Percentiles rank a stretch among this genome's conserved stretches.
Evolutionary conservation across 2,329 filamentous ascomycete species (phyloP).

Genomic region (Fusarium sp.): DNA sequence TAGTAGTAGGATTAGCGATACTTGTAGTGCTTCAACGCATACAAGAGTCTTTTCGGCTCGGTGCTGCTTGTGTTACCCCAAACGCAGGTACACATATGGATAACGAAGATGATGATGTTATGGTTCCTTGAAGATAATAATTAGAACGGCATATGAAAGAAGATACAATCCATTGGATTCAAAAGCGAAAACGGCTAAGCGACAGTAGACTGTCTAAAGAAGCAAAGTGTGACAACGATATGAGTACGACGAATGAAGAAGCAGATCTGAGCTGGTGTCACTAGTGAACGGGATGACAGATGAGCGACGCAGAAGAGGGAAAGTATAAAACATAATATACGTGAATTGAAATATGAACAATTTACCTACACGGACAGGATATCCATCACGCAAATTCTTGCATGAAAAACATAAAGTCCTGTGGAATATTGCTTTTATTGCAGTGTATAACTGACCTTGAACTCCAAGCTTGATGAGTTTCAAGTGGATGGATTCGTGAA

Average conservation of each 20-base stretch:
- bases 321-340: too few relatives aligned
- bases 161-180: neutral
- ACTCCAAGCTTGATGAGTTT: neutral
- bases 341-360: neutral
- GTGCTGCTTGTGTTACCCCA: conserved; percentile 10
- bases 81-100: conserved; percentile 18
- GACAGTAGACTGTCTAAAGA: neutral
- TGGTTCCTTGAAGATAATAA: neutral
- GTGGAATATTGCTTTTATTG: neutral
- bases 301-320: neutral
- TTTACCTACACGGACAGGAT: neutral
- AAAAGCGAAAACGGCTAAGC: conserved; percentile 4
- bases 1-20: neutral
- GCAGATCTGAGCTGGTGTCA: neutral
- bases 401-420: neutral
- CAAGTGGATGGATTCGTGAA: neutral
- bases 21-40: neutral
- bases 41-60: neutral
- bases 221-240: conserved; percentile 13
- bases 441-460: neutral
- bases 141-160: neutral
- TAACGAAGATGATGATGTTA: neutral
- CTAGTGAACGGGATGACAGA: neutral
- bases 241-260: neutral
- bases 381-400: rapidly evolving